Evolutionary conservation across 2,329 filamentous ascomycete species (phyloP).

Genomic region (Coniochaeta ligniaria): DNA sequence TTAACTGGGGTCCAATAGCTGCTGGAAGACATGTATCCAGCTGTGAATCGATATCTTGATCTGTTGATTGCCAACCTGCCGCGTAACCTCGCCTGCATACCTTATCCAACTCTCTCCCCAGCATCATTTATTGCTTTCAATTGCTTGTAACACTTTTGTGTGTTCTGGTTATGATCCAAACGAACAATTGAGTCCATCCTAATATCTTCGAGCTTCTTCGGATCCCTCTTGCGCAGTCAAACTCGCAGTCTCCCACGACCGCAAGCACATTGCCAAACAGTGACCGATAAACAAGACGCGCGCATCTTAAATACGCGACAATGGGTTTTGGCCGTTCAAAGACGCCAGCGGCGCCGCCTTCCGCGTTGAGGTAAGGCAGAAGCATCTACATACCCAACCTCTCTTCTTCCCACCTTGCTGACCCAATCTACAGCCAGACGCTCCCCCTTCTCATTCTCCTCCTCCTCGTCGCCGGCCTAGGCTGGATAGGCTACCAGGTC

Average conservation of each 20-base stretch:
- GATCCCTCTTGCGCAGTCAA: not conserved
- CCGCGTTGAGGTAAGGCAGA: slow-evolving; percentile 2
- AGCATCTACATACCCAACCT: not conserved
- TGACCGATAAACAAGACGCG: not conserved
- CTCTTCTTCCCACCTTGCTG: not conserved
- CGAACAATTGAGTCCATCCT: not conserved
- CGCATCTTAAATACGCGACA: not conserved
- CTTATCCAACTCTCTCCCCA: not conserved
- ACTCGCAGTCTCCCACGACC: not conserved
- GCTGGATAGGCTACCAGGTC: slow-evolving; percentile 65
- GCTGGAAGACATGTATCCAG: not conserved
- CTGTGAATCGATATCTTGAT: not conserved
- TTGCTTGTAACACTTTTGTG: not conserved
- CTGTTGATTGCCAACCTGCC: not conserved
- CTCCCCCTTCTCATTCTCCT: slow-evolving; percentile 62
- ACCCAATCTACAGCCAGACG: slow-evolving; percentile 40
- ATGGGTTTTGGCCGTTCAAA: slow-evolving; percentile 2
- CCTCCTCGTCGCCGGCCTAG: slow-evolving; percentile 45
- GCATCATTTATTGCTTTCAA: not conserved
- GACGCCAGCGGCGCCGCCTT: not conserved
- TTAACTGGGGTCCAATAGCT: not conserved
- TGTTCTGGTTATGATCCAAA: not conserved
- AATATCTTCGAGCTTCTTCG: not conserved
- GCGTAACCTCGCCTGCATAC: not conserved
- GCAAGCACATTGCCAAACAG: not conserved